Evolutionary conservation across 176 grass and related monocot species (phyloP).

Genomic region (Dendrocalamus sinicus): DNA sequence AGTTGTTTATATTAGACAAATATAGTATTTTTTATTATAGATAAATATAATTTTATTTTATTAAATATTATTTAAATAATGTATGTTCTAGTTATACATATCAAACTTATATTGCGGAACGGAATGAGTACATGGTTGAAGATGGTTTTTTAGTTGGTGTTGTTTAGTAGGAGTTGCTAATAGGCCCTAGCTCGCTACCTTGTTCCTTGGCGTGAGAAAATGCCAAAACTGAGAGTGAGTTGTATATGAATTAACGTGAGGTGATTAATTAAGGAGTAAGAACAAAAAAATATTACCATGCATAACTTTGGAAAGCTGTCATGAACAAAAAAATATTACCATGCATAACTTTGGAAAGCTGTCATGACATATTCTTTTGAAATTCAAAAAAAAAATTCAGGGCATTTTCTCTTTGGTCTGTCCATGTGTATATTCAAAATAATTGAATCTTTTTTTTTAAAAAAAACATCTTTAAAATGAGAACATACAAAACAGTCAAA

Average conservation of each 20-base stretch:
- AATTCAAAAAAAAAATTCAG: not conserved
- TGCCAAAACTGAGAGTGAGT: not conserved
- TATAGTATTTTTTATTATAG: no score
- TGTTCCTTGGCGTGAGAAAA: not conserved
- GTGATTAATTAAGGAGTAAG: not conserved
- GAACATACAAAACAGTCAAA: not conserved
- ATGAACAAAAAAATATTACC: not conserved
- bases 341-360: not conserved
- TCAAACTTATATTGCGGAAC: no score
- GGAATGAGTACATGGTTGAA: not conserved
- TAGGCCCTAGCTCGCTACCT: not conserved
- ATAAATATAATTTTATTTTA: no score
- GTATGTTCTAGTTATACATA: no score
- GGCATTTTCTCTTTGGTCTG: not conserved
- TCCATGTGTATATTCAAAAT: not conserved
- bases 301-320: not conserved
- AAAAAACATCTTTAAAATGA: no score
- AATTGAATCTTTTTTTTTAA: not conserved
- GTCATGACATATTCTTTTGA: not conserved
- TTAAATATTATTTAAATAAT: no score
- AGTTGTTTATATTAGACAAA: no score
- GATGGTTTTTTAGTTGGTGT: not conserved
- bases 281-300: not conserved
- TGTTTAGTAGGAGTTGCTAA: not conserved
- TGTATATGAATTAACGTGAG: not conserved